Conservation (phyloP, 108 stramenopile species). For the Schizochytrium sp. region DNA sequence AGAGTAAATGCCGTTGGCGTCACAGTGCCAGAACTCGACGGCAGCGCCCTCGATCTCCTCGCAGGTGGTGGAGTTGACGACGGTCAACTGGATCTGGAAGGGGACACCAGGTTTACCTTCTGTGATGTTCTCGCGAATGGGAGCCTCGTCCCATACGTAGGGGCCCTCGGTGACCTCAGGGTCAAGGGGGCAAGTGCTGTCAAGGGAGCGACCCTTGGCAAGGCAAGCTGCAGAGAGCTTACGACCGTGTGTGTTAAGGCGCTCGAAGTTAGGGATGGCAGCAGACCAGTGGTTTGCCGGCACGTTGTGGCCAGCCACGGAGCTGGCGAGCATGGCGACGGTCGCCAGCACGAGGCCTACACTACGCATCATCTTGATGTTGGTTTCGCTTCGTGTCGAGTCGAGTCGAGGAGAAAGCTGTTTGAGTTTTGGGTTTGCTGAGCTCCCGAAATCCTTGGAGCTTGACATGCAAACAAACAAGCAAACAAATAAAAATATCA, state of each 20-base stretch:
- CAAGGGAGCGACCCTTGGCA: not conserved
- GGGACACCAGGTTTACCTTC: conserved; percentile 46
- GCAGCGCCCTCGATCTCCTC: not conserved
- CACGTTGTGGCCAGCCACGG: not conserved
- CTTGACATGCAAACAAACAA: not conserved
- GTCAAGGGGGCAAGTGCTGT: conserved; percentile 1
- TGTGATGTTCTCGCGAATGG: conserved; percentile 6
- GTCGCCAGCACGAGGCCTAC: too few species aligned
- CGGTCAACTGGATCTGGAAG: not conserved
- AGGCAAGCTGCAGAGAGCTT: conserved; percentile 24
- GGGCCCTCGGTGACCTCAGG: conserved; percentile 15
- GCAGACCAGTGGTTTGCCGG: not conserved
- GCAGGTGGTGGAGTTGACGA: conserved; percentile 48
- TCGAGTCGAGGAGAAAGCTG: too few species aligned
- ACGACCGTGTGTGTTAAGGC: conserved; percentile 9
- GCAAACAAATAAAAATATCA: too few species aligned
- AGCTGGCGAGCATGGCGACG: too few species aligned
- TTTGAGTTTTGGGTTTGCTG: too few species aligned
- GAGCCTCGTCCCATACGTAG: not conserved
- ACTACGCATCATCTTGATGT: too few species aligned
- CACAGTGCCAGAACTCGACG: conserved; percentile 60
- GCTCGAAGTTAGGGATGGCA: not conserved
- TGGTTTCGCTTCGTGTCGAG: too few species aligned
- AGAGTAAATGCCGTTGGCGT: conserved; percentile 47
- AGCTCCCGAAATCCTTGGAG: too few species aligned